phyloP scores from a whole-genome alignment of 2,329 filamentous ascomycete species.

The Diaporthe citrichinensis region DNA sequence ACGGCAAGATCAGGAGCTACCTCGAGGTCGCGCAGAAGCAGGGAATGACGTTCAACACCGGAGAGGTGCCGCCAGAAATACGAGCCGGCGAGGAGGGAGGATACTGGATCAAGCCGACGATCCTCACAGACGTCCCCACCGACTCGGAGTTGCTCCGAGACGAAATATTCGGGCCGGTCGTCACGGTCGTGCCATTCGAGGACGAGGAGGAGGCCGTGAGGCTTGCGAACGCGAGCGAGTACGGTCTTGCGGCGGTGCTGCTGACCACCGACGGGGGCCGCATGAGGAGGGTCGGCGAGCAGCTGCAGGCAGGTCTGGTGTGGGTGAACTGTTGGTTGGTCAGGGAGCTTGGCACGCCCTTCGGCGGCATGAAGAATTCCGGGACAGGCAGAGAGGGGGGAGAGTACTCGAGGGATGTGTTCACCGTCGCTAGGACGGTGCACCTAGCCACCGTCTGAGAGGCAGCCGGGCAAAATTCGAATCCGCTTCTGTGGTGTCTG shows the following conservation, averaged over 20 bases:
- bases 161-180: conserved; percentile 60
- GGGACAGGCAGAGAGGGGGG: conserved; percentile 51
- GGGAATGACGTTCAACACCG: conserved; percentile 46
- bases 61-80: conserved; percentile 43
- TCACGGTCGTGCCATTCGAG: conserved; percentile 55
- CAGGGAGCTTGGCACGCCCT: conserved; percentile 51
- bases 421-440: conserved; percentile 50
- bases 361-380: conserved; percentile 53
- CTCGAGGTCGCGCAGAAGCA: conserved; percentile 46
- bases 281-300: conserved; percentile 50
- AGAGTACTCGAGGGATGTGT: conserved; percentile 52
- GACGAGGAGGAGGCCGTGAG: conserved; percentile 47
- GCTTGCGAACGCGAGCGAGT: conserved; percentile 49
- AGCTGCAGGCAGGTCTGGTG: conserved; percentile 51
- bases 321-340: conserved; percentile 54
- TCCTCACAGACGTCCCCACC: conserved; percentile 46
- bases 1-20: conserved; percentile 48
- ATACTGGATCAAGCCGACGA: conserved; percentile 49
- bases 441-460: conserved; percentile 42
- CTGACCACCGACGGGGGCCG: conserved; percentile 49
- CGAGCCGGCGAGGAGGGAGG: conserved; percentile 41
- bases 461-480: not conserved
- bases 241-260: conserved; percentile 50
- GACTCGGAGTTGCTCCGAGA: conserved; percentile 52
- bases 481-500: not conserved